Conservation (phyloP, 805 yeast species). For the Kodamaea kaohsiungensis region DNA sequence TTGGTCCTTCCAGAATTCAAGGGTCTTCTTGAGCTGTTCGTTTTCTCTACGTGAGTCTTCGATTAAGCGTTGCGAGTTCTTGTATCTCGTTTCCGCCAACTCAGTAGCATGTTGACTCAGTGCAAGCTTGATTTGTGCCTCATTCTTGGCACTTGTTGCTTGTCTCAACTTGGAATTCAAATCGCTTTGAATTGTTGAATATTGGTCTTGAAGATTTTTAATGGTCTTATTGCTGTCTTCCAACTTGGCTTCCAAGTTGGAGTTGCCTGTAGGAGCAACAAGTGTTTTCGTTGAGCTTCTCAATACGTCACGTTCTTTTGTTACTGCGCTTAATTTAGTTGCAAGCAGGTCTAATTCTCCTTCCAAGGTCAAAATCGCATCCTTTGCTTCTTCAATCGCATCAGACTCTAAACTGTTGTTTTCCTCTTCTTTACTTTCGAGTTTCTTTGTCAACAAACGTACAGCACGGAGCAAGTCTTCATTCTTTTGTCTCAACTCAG, state of each 20-base stretch:
- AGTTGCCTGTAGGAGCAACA: background rate
- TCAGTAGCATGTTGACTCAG: constrained; percentile 55
- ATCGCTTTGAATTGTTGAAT: constrained; percentile 44
- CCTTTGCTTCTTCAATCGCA: constrained; percentile 63
- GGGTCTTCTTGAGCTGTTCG: constrained; percentile 27
- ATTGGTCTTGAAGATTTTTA: constrained; percentile 36
- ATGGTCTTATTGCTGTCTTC: constrained; percentile 20
- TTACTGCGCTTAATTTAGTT: constrained; percentile 51
- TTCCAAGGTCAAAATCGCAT: constrained; percentile 64
- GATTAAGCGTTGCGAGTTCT: constrained; percentile 38
- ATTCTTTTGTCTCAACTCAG: constrained; percentile 73
- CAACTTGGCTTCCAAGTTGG: constrained; percentile 3
- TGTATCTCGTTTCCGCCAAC: constrained; percentile 53
- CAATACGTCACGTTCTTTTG: constrained; percentile 71
- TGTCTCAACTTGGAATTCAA: constrained; percentile 41
- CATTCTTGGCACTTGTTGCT: constrained; percentile 32
- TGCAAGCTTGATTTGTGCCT: constrained; percentile 50
- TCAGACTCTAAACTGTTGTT: constrained; percentile 43
- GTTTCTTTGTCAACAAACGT: constrained; percentile 67
- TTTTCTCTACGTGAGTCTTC: constrained; percentile 32
- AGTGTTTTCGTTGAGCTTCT: constrained; percentile 23
- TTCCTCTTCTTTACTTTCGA: constrained; percentile 64
- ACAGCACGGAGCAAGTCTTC: constrained; percentile 68
- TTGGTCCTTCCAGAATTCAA: constrained; percentile 42
- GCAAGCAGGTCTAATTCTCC: constrained; percentile 55